Evolutionary conservation across 2,329 filamentous ascomycete species (phyloP).

Genomic region (Colletotrichum spaethianum): DNA sequence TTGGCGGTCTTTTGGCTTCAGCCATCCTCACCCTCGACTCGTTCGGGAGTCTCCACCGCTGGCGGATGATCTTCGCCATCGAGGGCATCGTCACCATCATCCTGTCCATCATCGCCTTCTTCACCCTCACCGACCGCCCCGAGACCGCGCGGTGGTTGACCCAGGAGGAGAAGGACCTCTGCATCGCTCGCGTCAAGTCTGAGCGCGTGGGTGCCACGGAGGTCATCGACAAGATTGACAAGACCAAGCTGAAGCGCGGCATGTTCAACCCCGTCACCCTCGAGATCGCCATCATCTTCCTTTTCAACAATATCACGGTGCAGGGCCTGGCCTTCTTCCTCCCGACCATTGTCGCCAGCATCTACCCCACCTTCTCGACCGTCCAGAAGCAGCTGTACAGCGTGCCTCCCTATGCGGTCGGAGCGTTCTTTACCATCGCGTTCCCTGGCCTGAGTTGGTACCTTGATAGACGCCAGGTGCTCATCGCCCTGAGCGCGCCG

Average conservation of each 20-base stretch:
- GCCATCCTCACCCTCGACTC: slow-evolving; percentile 73
- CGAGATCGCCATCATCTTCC: slow-evolving; percentile 69
- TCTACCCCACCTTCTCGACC: slow-evolving; percentile 71
- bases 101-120: slow-evolving; percentile 68
- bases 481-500: slow-evolving; percentile 72
- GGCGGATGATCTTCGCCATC: slow-evolving; percentile 80
- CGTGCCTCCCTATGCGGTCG: slow-evolving; percentile 79
- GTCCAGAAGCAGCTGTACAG: slow-evolving; percentile 78
- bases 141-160: slow-evolving; percentile 77
- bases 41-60: slow-evolving; percentile 69
- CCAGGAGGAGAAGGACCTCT: slow-evolving; percentile 76
- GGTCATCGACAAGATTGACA: slow-evolving; percentile 76
- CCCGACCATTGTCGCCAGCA: slow-evolving; percentile 77
- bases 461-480: slow-evolving; percentile 70
- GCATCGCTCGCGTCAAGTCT: slow-evolving; percentile 76
- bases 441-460: slow-evolving; percentile 75
- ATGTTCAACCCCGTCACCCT: slow-evolving; percentile 76
- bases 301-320: slow-evolving; percentile 79
- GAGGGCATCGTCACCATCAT: slow-evolving; percentile 72
- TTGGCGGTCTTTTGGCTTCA: slow-evolving; percentile 76
- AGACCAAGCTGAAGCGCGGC: slow-evolving; percentile 69
- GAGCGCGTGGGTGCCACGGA: slow-evolving; percentile 73
- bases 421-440: slow-evolving; percentile 75
- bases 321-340: slow-evolving; percentile 79
- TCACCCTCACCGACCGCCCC: slow-evolving; percentile 78